phyloP scores from a whole-genome alignment of 2,329 filamentous ascomycete species.

The Clonostachys rhizophaga region DNA sequence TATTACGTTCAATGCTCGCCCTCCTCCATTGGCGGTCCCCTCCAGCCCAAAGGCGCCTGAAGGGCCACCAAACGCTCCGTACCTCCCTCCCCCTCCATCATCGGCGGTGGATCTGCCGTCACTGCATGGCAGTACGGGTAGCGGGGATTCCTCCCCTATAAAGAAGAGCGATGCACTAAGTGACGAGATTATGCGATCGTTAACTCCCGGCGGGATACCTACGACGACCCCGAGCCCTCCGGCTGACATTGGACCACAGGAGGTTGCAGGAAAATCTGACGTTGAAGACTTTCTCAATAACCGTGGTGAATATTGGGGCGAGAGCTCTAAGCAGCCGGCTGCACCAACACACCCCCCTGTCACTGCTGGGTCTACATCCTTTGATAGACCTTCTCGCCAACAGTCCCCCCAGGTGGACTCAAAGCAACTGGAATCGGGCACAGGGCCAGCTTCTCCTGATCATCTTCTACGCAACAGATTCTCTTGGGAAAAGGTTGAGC shows the following conservation, averaged over 20 bases:
- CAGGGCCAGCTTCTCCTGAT: neutral
- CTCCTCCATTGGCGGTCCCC: conserved; percentile 14
- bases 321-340: too few relatives aligned
- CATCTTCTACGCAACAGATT: conserved; percentile 18
- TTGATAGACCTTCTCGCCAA: too few relatives aligned
- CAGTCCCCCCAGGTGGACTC: too few relatives aligned
- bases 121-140: conserved; percentile 38
- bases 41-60: conserved; percentile 34
- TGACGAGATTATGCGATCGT: conserved; percentile 69
- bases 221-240: too few relatives aligned
- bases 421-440: too few relatives aligned
- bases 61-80: neutral
- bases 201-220: conserved; percentile 42
- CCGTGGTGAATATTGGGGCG: too few relatives aligned
- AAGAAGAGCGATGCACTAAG: conserved; percentile 68
- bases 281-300: too few relatives aligned
- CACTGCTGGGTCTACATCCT: too few relatives aligned
- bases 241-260: too few relatives aligned
- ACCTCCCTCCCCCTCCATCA: conserved; percentile 8
- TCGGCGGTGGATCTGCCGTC: conserved; percentile 26
- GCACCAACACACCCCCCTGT: too few relatives aligned
- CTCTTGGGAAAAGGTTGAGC: conserved; percentile 22
- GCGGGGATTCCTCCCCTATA: conserved; percentile 45
- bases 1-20: neutral
- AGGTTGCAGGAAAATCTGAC: too few relatives aligned